Evolutionary conservation across 2,329 filamentous ascomycete genomes (phyloP).

Genomic region (Alternaria sp.): DNA sequence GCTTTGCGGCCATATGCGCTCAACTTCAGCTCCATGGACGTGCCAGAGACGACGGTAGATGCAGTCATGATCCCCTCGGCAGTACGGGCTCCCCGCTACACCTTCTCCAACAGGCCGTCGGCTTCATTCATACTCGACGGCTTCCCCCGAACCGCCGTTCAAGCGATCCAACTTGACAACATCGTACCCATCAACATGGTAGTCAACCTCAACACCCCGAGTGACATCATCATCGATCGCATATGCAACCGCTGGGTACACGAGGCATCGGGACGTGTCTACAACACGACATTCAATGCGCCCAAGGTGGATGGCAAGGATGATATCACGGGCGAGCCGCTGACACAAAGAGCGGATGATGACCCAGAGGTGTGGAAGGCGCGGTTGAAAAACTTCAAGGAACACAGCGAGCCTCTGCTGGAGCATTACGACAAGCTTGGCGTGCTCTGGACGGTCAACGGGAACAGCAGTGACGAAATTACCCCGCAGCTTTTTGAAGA

Average conservation of each 20-base stretch:
- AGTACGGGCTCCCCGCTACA: constrained; percentile 48
- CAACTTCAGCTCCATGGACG: constrained; percentile 47
- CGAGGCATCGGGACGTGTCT: constrained; percentile 86
- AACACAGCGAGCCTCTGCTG: constrained; percentile 82
- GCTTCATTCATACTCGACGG: constrained; percentile 96
- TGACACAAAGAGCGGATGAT: constrained; percentile 86
- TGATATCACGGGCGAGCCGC: constrained; percentile 85
- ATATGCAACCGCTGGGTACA: constrained; percentile 95
- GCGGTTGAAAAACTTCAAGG: constrained; percentile 81
- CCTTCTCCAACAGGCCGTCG: constrained; percentile 69
- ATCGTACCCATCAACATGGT: constrained; percentile 95
- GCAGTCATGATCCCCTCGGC: constrained; percentile 51
- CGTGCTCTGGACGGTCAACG: constrained; percentile 84
- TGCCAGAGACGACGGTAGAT: constrained; percentile 45
- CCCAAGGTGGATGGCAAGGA: constrained; percentile 82
- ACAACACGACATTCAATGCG: constrained; percentile 92
- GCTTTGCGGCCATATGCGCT: constrained; percentile 55
- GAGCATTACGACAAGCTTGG: constrained; percentile 88
- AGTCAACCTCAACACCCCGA: constrained; percentile 83
- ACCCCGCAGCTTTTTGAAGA: constrained; percentile 85
- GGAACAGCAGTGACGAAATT: constrained; percentile 93
- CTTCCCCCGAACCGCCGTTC: constrained; percentile 85
- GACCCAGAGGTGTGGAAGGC: constrained; percentile 83
- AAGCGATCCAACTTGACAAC: constrained; percentile 77
- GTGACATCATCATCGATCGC: constrained; percentile 83